A percentile compares a stretch with the other conserved stretches of the same genome.
Evolutionary conservation across 225 moss, liverwort and hornwort species (phyloP).

Genomic region (Anthoceros angustus): DNA sequence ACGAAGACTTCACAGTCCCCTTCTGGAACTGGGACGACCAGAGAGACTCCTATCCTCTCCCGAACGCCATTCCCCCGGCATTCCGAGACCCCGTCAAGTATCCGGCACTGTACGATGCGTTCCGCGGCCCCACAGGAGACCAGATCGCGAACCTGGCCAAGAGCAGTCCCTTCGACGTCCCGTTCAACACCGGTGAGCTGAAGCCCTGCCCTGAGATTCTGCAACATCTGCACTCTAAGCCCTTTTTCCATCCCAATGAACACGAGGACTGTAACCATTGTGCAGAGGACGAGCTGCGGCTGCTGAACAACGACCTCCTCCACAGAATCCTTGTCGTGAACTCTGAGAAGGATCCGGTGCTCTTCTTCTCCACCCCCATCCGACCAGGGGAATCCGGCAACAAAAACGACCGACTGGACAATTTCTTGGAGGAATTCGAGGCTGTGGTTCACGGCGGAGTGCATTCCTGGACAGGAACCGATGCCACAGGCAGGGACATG

Average conservation of each 20-base stretch:
- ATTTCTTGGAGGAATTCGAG: not conserved
- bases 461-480: not conserved
- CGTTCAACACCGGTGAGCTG: not conserved
- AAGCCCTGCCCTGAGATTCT: not conserved
- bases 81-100: not conserved
- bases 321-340: not conserved
- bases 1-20: not conserved
- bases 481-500: not conserved
- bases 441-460: not conserved
- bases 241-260: not conserved
- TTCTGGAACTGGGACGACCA: conserved; percentile 5
- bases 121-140: not conserved
- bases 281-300: not conserved
- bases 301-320: conserved; percentile 5
- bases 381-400: not conserved
- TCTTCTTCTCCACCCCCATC: conserved; percentile 1
- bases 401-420: not conserved
- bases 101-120: not conserved
- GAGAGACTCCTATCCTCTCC: not conserved
- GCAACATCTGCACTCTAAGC: not conserved
- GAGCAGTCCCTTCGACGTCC: not conserved
- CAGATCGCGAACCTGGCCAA: not conserved
- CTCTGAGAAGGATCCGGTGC: not conserved
- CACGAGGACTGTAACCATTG: not conserved
- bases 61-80: not conserved